Conservation (phyloP, 352 stramenopile species). For the Elongisporangium senticosum region DNA sequence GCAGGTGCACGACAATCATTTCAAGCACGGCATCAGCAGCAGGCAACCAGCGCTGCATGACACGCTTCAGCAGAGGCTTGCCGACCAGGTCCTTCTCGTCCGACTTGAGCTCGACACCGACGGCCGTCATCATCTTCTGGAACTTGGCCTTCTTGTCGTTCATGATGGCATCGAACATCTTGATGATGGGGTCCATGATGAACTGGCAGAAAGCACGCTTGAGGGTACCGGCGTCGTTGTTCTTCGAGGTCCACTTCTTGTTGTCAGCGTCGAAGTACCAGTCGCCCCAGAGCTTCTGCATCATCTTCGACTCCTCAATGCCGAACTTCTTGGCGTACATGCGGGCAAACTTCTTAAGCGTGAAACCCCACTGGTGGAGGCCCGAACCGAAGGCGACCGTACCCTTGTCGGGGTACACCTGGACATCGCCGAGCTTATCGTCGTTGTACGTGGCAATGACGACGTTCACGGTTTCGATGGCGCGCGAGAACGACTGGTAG, state of each 20-base stretch:
- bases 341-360: constrained; percentile 97
- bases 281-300: constrained; percentile 99
- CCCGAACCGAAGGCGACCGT: constrained; percentile 99
- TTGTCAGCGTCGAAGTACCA: constrained; percentile 95
- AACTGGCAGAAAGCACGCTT: constrained; percentile 99
- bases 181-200: constrained; percentile 99
- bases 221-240: constrained; percentile 90
- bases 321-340: constrained; percentile 99
- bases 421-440: constrained; percentile 93
- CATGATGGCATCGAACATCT: constrained; percentile 99
- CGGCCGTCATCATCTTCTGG: constrained; percentile 96
- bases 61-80: constrained; percentile 97
- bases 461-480: constrained; percentile 99
- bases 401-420: constrained; percentile 98
- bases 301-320: constrained; percentile 98
- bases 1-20: constrained; percentile 99
- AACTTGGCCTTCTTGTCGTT: constrained; percentile 99
- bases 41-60: constrained; percentile 99
- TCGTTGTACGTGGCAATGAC: constrained; percentile 99
- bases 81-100: constrained; percentile 95
- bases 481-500: constrained; percentile 98
- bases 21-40: constrained; percentile 98
- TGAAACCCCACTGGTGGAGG: constrained; percentile 99
- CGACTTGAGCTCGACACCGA: constrained; percentile 96
- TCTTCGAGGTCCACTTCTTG: constrained; percentile 96